Conservation (phyloP, 108 stramenopile species). For the Seminavis robusta region DNA sequence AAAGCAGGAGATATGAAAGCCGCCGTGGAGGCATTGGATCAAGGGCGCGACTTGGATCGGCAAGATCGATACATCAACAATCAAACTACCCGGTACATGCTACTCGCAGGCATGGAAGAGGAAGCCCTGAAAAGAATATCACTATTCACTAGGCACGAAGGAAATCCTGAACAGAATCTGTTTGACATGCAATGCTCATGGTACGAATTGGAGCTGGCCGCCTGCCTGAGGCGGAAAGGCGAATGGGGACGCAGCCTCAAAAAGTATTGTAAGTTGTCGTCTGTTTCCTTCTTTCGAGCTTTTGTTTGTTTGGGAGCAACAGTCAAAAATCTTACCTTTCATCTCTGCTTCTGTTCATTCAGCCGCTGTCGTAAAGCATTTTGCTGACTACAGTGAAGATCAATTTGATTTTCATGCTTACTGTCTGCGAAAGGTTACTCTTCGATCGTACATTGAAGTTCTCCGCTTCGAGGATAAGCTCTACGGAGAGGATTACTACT, state of each 20-base stretch:
- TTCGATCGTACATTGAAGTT: constrained; percentile 90
- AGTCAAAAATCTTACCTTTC: neutral
- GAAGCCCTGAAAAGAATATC: constrained; percentile 77
- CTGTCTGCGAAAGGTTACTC: constrained; percentile 94
- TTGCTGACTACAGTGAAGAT: constrained; percentile 95
- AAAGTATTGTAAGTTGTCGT: constrained; percentile 66
- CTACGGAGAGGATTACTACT: constrained; percentile 79
- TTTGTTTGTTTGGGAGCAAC: neutral
- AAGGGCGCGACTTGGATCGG: constrained; percentile 87
- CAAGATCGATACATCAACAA: constrained; percentile 98
- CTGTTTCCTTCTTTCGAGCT: no score
- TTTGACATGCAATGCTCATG: constrained; percentile 98
- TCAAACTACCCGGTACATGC: constrained; percentile 93
- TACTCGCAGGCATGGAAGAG: constrained; percentile 84
- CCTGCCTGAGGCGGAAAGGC: constrained; percentile 50
- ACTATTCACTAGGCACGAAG: constrained; percentile 91
- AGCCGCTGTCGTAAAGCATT: constrained; percentile 91
- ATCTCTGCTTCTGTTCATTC: constrained; percentile 3
- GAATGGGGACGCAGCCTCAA: constrained; percentile 76
- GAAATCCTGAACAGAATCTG: constrained; percentile 90
- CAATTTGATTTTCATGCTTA: constrained; percentile 99
- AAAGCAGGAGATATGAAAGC: constrained; percentile 71
- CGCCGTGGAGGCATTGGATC: constrained; percentile 87
- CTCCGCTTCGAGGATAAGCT: constrained; percentile 86
- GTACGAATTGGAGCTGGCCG: constrained; percentile 95